Percentiles rank a stretch among this genome's conserved stretches.
These are phyloP conservation scores for Aegilops bicornis DNA, from an alignment of 176 grass and related monocot species.

Conservation along the genomic window DNA sequence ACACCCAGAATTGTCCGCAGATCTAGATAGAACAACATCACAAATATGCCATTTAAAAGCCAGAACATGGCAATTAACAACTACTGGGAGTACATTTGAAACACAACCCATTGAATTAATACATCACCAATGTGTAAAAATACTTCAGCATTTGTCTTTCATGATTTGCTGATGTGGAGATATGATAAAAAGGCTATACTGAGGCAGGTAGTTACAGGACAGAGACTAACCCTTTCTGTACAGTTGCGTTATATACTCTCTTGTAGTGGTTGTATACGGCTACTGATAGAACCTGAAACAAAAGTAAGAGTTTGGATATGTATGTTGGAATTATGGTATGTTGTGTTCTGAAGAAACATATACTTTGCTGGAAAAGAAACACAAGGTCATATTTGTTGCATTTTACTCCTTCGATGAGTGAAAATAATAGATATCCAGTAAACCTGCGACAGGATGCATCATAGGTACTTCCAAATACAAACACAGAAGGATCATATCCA, in stretches of 20 bases:
- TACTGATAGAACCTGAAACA: slow-evolving; percentile 88
- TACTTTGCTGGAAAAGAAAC: background rate
- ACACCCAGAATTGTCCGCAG: slow-evolving; percentile 41
- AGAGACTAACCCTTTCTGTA: slow-evolving; percentile 92
- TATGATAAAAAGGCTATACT: background rate
- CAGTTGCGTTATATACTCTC: slow-evolving; percentile 83
- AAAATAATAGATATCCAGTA: background rate
- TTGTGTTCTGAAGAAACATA: background rate
- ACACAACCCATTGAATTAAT: background rate
- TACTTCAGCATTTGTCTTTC: slow-evolving; percentile 15
- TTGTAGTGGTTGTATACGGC: slow-evolving; percentile 99
- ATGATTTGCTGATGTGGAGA: background rate
- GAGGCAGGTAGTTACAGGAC: slow-evolving; percentile 20
- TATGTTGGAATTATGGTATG: background rate
- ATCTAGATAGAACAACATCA: slow-evolving; percentile 52
- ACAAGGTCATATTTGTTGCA: background rate
- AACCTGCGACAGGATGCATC: background rate
- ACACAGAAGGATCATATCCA: background rate
- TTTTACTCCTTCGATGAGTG: background rate
- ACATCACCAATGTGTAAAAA: slow-evolving; percentile 18
- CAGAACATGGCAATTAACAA: slow-evolving; percentile 11
- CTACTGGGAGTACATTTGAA: background rate
- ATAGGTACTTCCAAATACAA: slow-evolving; percentile 19
- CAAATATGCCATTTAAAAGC: slow-evolving; percentile 18
- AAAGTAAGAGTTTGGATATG: slow-evolving; percentile 13